Percentiles rank a stretch among this genome's conserved stretches.
Conservation (phyloP, 768 basidiomycete genomes). For the Myochromella boudieri region DNA sequence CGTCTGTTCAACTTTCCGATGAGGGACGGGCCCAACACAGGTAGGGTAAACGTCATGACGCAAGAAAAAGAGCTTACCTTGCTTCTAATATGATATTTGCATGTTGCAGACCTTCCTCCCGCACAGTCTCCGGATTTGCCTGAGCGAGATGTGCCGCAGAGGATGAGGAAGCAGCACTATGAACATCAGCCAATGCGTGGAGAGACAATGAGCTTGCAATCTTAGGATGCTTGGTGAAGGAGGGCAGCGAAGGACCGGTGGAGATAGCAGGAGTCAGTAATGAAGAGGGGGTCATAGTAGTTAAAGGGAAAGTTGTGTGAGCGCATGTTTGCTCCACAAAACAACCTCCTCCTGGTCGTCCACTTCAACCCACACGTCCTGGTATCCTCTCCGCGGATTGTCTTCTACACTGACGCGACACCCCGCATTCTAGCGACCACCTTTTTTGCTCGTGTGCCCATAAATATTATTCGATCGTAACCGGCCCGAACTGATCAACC, state of each 20-base stretch:
- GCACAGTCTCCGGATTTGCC: slow-evolving; percentile 40
- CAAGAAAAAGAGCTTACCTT: slow-evolving; percentile 53
- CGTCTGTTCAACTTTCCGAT: slow-evolving; percentile 33
- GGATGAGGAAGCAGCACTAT: slow-evolving; percentile 29
- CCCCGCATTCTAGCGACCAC: neutral
- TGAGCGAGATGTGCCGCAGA: slow-evolving; percentile 36
- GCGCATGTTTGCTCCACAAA: slow-evolving; percentile 5
- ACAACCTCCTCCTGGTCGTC: neutral
- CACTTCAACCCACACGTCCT: neutral
- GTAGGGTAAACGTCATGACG: slow-evolving; percentile 22
- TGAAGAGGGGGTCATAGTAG: slow-evolving; percentile 19
- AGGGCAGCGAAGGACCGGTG: slow-evolving; percentile 16
- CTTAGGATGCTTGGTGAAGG: slow-evolving; percentile 17
- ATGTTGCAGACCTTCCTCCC: slow-evolving; percentile 63
- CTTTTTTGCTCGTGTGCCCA: slow-evolving; percentile 17
- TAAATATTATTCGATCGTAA: neutral
- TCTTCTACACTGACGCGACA: neutral
- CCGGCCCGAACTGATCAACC: too few species aligned
- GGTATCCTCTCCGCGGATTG: neutral
- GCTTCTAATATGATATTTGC: slow-evolving; percentile 56
- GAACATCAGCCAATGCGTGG: slow-evolving; percentile 30
- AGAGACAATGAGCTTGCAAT: slow-evolving; percentile 30
- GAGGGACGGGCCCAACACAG: slow-evolving; percentile 29
- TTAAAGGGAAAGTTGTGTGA: slow-evolving; percentile 4
- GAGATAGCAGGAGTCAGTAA: slow-evolving; percentile 7